Evolutionary conservation across 2,329 filamentous ascomycete species (phyloP), one percentile per base, ranked within the genome.

Genomic region (Orbilia blumenaviensis): DNA sequence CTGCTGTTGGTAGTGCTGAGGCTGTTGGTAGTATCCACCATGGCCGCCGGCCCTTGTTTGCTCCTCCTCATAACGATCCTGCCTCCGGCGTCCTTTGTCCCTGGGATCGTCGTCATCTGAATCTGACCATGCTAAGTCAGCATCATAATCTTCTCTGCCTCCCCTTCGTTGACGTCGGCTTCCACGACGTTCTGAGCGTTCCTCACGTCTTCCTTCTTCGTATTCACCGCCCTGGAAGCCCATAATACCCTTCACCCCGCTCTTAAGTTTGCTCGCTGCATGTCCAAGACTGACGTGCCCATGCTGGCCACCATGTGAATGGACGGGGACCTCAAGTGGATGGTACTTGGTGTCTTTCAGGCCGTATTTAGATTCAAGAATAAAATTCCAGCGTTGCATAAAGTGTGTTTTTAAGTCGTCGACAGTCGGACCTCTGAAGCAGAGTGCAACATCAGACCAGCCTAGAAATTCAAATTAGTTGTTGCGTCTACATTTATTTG

Each of bases 391-490:
- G 79, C 93, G 86, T 81, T 96, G 91, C 1, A 89, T 87, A 80
- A 97, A 97, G 82, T 97, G 93, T 3, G 88, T 87, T 32, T 89
- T 86, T 32, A 97, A 85, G 82, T 92, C 93, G 77, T 90, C 86
- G 0, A 94, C 90, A 8, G 92, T 90, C 0, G 90, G 89, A 0
- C 93, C 93, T 12, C 86, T 87, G 69, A 97, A 82, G 79, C 89
- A 93, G 67, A 97, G 85, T 9, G 91, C 90, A 72, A 97, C 88
- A 82, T 97, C 94, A 12, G 91, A 92, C 94, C 94, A 97, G 18
- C 93, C 72, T 76, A 67, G 63, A 42, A 25, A 29, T 23, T 25
- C 8, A 56, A 6, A 14, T 41, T 4, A 38, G 14, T 42, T 9
- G n/a, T 7, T 12, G 16, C 10, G 12, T 9, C 44, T n/a, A 3